phyloP scores from a whole-genome alignment of 148 eudicot species.

The Amaranthus cruentus region DNA sequence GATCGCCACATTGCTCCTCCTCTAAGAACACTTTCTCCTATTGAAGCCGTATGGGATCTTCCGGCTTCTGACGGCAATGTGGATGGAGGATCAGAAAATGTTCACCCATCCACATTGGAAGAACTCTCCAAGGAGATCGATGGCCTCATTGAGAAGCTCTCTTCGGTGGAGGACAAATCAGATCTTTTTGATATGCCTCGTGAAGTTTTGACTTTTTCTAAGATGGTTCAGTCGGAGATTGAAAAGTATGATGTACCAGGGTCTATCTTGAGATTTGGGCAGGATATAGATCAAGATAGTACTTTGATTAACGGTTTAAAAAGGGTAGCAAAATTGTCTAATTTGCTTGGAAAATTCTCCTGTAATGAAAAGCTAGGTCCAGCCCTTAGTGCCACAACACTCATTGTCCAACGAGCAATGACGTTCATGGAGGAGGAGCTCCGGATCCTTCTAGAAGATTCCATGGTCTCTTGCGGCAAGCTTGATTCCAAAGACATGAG shows the following conservation, averaged over 20 bases:
- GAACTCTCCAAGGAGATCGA: conserved; percentile 28
- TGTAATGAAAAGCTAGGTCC: neutral
- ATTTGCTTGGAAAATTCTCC: conserved; percentile 15
- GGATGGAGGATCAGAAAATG: neutral
- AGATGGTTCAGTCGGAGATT: conserved; percentile 26
- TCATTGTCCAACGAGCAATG: conserved; percentile 35
- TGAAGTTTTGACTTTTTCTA: conserved; percentile 19
- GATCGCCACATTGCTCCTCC: conserved; percentile 14
- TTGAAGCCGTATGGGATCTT: conserved; percentile 3
- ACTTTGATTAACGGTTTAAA: conserved; percentile 6
- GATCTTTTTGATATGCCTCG: conserved; percentile 17
- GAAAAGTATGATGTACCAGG: conserved; percentile 29
- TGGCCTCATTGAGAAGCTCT: conserved; percentile 14
- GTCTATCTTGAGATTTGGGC: conserved; percentile 24
- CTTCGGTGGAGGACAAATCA: conserved; percentile 18
- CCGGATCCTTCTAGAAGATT: conserved; percentile 31
- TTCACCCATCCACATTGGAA: conserved; percentile 16
- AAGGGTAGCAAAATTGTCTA: conserved; percentile 17
- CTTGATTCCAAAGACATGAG: neutral
- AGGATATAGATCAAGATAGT: conserved; percentile 21
- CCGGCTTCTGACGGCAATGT: neutral
- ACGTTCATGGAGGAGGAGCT: conserved; percentile 40
- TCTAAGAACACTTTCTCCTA: conserved; percentile 18
- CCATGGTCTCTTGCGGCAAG: conserved; percentile 1
- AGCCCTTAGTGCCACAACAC: conserved; percentile 1